Conservation (phyloP, 805 yeast genomes). For the Kregervanrija delftensis region DNA sequence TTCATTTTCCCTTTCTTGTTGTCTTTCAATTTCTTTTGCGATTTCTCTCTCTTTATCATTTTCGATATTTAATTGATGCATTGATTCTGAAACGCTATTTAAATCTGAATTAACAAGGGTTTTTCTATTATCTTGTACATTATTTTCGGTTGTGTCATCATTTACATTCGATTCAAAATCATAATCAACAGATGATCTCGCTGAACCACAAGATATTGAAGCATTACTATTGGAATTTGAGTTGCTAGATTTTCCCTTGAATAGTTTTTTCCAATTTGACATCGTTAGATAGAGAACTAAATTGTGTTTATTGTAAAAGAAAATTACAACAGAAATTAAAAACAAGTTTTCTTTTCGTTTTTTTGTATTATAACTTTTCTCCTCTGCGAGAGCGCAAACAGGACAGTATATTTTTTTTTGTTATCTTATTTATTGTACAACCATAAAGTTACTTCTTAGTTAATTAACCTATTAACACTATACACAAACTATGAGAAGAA, state of each 20-base stretch:
- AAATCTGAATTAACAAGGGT: slow-evolving; percentile 17
- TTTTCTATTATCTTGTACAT: slow-evolving; percentile 13
- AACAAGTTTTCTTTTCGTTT: no score
- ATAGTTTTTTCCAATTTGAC: slow-evolving; percentile 29
- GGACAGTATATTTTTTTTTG: no score
- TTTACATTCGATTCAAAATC: neutral
- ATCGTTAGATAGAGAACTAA: slow-evolving; percentile 4
- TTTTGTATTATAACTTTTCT: no score
- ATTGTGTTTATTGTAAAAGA: no score
- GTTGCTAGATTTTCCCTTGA: slow-evolving; percentile 17
- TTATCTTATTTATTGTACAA: no score
- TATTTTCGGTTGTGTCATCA: no score
- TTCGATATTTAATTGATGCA: slow-evolving; percentile 7
- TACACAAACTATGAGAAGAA: slow-evolving; percentile 2
- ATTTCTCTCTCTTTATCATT: neutral
- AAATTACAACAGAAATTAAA: no score
- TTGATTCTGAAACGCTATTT: slow-evolving; percentile 9
- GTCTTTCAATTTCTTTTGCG: slow-evolving; percentile 1
- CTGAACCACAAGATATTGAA: slow-evolving; percentile 2
- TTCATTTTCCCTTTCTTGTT: neutral
- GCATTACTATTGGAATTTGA: slow-evolving; percentile 10
- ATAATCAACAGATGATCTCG: slow-evolving; percentile 1
- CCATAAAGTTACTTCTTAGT: neutral
- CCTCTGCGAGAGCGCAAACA: no score
- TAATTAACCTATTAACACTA: no score